phyloP scores from a whole-genome alignment of 352 stramenopile species.

The Phytopythium litorale region DNA sequence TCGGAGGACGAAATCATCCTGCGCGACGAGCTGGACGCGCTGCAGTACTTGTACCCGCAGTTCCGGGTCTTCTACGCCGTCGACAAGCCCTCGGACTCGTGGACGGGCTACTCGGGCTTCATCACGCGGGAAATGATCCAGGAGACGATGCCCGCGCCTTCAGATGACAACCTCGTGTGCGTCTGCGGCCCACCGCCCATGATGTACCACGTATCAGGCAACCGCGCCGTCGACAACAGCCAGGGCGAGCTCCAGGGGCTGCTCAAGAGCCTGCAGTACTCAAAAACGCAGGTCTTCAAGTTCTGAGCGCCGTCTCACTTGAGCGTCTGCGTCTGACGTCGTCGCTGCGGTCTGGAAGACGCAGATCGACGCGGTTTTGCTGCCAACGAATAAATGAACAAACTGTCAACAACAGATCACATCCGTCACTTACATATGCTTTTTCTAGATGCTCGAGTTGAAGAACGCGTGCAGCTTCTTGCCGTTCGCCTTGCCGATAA shows the following conservation, averaged over 20 bases:
- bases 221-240: slow-evolving; percentile 82
- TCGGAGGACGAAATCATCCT: slow-evolving; percentile 89
- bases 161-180: slow-evolving; percentile 78
- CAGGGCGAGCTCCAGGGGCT: slow-evolving; percentile 84
- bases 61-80: slow-evolving; percentile 73
- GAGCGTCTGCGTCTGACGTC: neutral
- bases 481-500: slow-evolving; percentile 72
- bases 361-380: neutral
- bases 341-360: neutral
- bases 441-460: slow-evolving; percentile 45
- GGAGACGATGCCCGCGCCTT: slow-evolving; percentile 72
- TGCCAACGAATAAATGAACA: slow-evolving; percentile 1
- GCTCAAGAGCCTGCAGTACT: slow-evolving; percentile 83
- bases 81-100: slow-evolving; percentile 61
- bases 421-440: neutral
- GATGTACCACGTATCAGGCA: slow-evolving; percentile 87
- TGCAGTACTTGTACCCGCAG: slow-evolving; percentile 80
- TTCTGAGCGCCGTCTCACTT: slow-evolving; percentile 36
- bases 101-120: slow-evolving; percentile 67
- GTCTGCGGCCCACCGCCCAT: slow-evolving; percentile 88
- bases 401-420: slow-evolving; percentile 1
- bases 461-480: slow-evolving; percentile 85
- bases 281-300: slow-evolving; percentile 80
- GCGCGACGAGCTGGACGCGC: slow-evolving; percentile 79
- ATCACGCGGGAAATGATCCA: slow-evolving; percentile 85